phyloP scores from a whole-genome alignment of 257 asterid species.

The Capsicum pubescens region DNA sequence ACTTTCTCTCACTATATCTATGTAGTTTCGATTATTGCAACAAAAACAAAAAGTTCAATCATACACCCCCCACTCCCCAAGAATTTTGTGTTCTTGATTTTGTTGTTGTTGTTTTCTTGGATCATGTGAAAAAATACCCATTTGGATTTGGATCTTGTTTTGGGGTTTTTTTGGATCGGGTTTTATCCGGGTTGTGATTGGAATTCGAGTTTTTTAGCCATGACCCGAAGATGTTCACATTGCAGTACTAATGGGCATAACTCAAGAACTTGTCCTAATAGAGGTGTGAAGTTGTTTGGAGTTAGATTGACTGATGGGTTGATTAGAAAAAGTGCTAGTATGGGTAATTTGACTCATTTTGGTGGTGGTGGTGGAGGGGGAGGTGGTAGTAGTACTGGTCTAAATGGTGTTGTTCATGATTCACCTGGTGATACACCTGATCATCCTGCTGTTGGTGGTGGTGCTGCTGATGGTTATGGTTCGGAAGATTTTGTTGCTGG shows the following conservation, averaged over 20 bases:
- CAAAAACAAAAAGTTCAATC: constrained; percentile 23
- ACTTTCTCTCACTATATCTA: constrained; percentile 22
- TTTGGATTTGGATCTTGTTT: constrained; percentile 26
- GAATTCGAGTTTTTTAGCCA: constrained; percentile 33
- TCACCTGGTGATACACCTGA: constrained; percentile 90
- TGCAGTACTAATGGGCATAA: constrained; percentile 99
- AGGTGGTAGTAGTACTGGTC: constrained; percentile 50
- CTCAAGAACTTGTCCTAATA: constrained; percentile 95
- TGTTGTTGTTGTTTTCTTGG: constrained; percentile 24
- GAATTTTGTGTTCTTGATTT: neutral
- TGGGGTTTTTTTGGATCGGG: constrained; percentile 22
- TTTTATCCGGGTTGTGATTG: neutral
- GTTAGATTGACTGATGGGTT: constrained; percentile 98
- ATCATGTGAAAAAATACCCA: constrained; percentile 26
- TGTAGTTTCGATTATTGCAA: constrained; percentile 7
- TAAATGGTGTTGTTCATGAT: constrained; percentile 63
- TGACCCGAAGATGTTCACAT: constrained; percentile 99
- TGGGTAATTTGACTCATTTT: constrained; percentile 96
- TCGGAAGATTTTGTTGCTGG: constrained; percentile 96
- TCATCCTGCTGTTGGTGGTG: constrained; percentile 74
- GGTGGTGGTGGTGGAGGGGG: constrained; percentile 51
- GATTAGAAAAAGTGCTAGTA: constrained; percentile 97
- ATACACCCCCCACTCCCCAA: neutral
- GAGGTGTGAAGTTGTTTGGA: constrained; percentile 98
- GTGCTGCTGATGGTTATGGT: constrained; percentile 80